These are phyloP conservation scores for Penicillium sp. DNA, from an alignment of 2,329 filamentous ascomycete genomes.

Conservation along the genomic window DNA sequence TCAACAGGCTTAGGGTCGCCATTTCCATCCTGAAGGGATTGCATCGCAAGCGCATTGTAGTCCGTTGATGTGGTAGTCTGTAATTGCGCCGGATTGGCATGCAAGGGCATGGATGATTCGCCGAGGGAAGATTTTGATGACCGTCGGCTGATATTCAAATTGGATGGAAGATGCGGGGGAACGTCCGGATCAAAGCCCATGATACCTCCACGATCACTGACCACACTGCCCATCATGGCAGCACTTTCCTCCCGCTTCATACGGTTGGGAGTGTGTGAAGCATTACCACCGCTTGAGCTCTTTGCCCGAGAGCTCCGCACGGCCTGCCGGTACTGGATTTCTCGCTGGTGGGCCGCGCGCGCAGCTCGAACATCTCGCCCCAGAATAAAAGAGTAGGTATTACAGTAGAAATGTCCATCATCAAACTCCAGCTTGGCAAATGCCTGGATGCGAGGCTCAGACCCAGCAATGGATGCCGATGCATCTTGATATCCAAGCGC, in stretches of 20 bases:
- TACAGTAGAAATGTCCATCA: conserved; percentile 66
- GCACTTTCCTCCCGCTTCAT: conserved; percentile 45
- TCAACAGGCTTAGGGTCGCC: conserved; percentile 46
- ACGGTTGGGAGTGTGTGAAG: conserved; percentile 46
- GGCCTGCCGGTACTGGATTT: conserved; percentile 43
- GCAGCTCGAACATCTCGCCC: conserved; percentile 59
- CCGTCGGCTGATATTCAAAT: conserved; percentile 44
- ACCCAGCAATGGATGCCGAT: conserved; percentile 38
- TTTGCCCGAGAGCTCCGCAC: conserved; percentile 44
- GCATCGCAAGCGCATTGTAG: conserved; percentile 49
- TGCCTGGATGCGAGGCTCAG: conserved; percentile 53
- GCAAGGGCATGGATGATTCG: conserved; percentile 35
- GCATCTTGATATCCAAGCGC: conserved; percentile 38
- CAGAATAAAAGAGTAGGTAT: conserved; percentile 62
- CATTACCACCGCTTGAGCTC: conserved; percentile 47
- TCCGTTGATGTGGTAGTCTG: conserved; percentile 37
- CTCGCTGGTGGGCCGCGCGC: conserved; percentile 46
- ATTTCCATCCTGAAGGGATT: conserved; percentile 39
- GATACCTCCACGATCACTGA: conserved; percentile 58
- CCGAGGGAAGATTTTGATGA: conserved; percentile 53
- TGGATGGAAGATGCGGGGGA: conserved; percentile 36
- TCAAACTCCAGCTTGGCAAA: conserved; percentile 65
- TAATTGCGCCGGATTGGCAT: conserved; percentile 39
- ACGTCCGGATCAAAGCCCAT: conserved; percentile 50
- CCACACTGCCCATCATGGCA: conserved; percentile 49